Base-by-base conservation (phyloP, 2,329 filamentous ascomycete genomes). In the Meredithiella fracta region DNA sequence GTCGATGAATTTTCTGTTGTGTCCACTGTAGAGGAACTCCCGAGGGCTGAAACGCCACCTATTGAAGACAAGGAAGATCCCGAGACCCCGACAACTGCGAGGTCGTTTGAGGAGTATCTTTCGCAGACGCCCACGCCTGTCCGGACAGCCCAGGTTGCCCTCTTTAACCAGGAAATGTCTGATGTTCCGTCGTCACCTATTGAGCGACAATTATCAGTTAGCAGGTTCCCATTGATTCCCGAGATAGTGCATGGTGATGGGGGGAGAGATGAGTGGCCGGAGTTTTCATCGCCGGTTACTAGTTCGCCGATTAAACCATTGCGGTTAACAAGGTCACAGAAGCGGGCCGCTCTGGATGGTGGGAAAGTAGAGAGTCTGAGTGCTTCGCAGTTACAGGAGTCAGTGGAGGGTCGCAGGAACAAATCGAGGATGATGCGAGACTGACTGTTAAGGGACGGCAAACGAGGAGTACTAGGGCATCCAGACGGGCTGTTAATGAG, bases 101-200 rank as follows among this genome's bases (percentile, higher is more conserved):
- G 65, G 4, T 66, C 65, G 1, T 73, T 73, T 56, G 70, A 76
- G 47, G 73, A 77, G n/a, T 74, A 73, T 57, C 70, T 82, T 34
- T 74, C 72, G 20, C 79, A 74, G 5, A 82, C 79, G 0, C 80
- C 80, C 1, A 83, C 80, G 1, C 80, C 77, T 3, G 70, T 77
- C 50, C 74, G 77, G 34, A 50, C 53, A 14, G 44, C 49, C 17
- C 51, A 53, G 44, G 47, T 38, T 9, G 49, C 40, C 17, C 20
- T 58, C 40, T 29, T 58, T 3, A 76, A 75, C 22, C 74, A 78
- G 60, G 63, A 72, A 3, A 59, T 75, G n/a, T n/a, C 66, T 26
- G 71, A 75, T 42, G 66, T 67, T 17, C 71, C 75, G 3, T 82
- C 78, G 4, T 82, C 79, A 0, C 78, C 79, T 3, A 77, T 76